phyloP scores from a whole-genome alignment of 2,329 filamentous ascomycete species.

The Cladorrhinum sp. region DNA sequence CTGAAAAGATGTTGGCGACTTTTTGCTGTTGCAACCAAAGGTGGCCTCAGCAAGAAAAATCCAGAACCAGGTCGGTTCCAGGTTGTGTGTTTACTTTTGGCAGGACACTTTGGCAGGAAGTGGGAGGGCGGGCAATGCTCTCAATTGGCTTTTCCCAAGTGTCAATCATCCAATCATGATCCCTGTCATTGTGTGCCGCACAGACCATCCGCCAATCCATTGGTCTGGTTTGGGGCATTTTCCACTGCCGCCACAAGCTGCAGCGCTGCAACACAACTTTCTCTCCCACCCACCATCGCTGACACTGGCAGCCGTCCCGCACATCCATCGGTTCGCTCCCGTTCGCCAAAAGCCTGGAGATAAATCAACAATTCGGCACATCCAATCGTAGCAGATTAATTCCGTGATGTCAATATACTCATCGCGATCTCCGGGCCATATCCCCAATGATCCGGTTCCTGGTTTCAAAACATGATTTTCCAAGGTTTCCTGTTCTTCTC shows the following conservation, averaged over 20 bases:
- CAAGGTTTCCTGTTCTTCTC: background rate
- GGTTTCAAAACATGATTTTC: background rate
- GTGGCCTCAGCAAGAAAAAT: constrained; percentile 22
- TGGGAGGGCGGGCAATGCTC: background rate
- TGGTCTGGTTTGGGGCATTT: background rate
- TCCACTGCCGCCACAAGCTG: constrained; percentile 2
- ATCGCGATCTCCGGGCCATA: background rate
- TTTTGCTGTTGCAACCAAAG: background rate
- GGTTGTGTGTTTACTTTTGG: constrained; percentile 29
- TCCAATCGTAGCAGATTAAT: background rate
- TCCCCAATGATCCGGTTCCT: background rate
- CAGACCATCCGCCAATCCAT: constrained; percentile 4
- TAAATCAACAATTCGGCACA: background rate
- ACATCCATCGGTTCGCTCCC: constrained; percentile 7
- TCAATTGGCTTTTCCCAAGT: background rate
- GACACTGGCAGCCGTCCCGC: constrained; percentile 5
- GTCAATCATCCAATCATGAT: background rate
- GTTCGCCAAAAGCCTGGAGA: constrained; percentile 1
- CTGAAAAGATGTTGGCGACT: background rate
- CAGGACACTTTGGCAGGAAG: constrained; percentile 12
- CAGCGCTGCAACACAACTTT: background rate
- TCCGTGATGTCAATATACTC: background rate
- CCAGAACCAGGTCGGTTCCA: constrained; percentile 12
- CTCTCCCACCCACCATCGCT: background rate
- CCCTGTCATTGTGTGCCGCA: constrained; percentile 1